Evolutionary conservation across 2,329 filamentous ascomycete species (phyloP).

Genomic region (Ceratocystis eucalypticola): DNA sequence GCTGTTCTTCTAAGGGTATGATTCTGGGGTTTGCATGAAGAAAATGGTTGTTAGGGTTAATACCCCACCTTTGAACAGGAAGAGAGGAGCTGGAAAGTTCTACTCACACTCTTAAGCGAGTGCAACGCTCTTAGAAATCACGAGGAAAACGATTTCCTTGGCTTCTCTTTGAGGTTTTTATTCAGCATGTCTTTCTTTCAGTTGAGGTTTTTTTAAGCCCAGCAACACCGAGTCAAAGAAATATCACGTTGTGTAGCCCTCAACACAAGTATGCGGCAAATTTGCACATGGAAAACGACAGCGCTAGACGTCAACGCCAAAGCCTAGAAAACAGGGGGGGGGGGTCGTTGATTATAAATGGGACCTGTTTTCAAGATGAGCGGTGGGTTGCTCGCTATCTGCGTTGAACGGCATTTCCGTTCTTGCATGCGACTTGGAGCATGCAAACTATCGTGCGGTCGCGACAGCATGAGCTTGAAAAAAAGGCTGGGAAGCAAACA

Average conservation of each 20-base stretch:
- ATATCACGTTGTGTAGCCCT: background rate
- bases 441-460: no score
- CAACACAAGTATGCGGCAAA: background rate
- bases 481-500: background rate
- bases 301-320: no score
- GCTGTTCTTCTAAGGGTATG: background rate
- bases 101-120: background rate
- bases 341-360: no score
- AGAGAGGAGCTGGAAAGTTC: background rate
- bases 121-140: conserved; percentile 9
- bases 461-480: background rate
- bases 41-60: background rate
- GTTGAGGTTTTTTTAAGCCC: background rate
- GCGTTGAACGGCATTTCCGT: background rate
- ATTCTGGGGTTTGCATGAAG: background rate
- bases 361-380: no score
- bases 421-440: no score
- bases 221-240: background rate
- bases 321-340: no score
- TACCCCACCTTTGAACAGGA: background rate
- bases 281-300: no score
- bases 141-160: background rate
- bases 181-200: no score
- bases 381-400: background rate
- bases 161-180: no score